Base-by-base conservation (phyloP, 192 early-diverging fungal genomes). In the Irineochytrium annulatum region DNA sequence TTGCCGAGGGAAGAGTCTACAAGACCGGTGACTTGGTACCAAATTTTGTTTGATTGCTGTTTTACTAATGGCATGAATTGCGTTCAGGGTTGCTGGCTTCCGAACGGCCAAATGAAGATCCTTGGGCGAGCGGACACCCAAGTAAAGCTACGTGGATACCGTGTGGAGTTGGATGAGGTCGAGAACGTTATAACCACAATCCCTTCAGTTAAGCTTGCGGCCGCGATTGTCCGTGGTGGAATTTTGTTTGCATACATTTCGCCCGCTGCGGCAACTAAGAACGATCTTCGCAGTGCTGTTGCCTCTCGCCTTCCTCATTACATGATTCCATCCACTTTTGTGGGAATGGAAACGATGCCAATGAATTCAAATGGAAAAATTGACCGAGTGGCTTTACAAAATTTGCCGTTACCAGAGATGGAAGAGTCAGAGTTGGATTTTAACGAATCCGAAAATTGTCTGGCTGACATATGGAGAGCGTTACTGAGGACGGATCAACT, bases 91-190 rank as follows among this genome's bases (percentile, higher is more conserved):
- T 59, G 64, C 32, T 59, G 44, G 48, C 26, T 62, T 30, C 16
- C 39, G 26, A 43, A 59, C 30, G 72, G 63, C 1, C 29, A 64
- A 5, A 31, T 76, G 6, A 53, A 76, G 34, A 49, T 76, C 24
- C 6, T 56, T 1, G 68, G 74, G 6, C 29, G 74, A 43, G 34
- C 31, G 14, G 75, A 77, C 37, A 68, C 68, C 20, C 60, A 61
- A 49, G 35, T 72, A 3, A 77, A 77, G 34, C 3, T 73, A n/a
- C 37, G 55, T 43, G 74, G 74, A 11, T 73, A 70, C 27, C 57
- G 74, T 13, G 45, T 75, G 6, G 70, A 70, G 51, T 53, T 74
- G 53, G 44, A 66, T 17, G 69, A 74, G 32, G 39, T 74, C 19
- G 66, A 26, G 28, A 39, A 24, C 32, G 68, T 14, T 3, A 58